These are phyloP conservation scores for Trichoderma sp. DNA, from an alignment of 2,329 filamentous ascomycete genomes.

Conservation along the genomic window DNA sequence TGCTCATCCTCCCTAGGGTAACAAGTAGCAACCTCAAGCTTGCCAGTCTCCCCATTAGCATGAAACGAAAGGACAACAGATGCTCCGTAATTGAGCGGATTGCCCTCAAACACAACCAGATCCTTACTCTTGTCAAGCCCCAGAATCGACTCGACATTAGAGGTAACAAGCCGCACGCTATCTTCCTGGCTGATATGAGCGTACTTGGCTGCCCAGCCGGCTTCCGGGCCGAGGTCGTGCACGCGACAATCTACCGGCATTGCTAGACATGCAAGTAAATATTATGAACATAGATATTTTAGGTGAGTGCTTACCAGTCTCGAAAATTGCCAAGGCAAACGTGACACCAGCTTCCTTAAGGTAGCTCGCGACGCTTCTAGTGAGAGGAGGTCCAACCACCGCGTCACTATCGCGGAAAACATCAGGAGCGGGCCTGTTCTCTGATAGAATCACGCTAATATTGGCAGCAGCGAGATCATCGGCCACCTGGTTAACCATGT, in stretches of 20 bases:
- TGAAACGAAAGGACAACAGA: conserved; percentile 46
- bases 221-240: conserved; percentile 46
- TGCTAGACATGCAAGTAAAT: conserved; percentile 16
- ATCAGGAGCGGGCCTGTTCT: conserved; percentile 37
- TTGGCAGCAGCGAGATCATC: conserved; percentile 25
- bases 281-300: background rate
- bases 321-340: conserved; percentile 37
- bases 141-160: conserved; percentile 49
- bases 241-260: conserved; percentile 44
- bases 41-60: conserved; percentile 36
- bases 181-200: conserved; percentile 41
- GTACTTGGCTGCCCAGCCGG: conserved; percentile 47
- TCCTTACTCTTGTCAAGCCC: conserved; percentile 43
- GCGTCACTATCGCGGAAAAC: conserved; percentile 44
- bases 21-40: conserved; percentile 41
- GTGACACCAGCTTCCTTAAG: conserved; percentile 47
- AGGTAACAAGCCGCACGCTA: conserved; percentile 44
- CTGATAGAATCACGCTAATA: conserved; percentile 50
- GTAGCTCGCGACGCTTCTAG: conserved; percentile 43
- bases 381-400: conserved; percentile 49
- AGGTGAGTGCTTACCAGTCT: conserved; percentile 3
- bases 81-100: conserved; percentile 47
- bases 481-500: conserved; percentile 14
- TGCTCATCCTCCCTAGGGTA: conserved; percentile 35
- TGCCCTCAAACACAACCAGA: conserved; percentile 50